Conservation (phyloP, 805 yeast genomes). For the Candida bentonensis region DNA sequence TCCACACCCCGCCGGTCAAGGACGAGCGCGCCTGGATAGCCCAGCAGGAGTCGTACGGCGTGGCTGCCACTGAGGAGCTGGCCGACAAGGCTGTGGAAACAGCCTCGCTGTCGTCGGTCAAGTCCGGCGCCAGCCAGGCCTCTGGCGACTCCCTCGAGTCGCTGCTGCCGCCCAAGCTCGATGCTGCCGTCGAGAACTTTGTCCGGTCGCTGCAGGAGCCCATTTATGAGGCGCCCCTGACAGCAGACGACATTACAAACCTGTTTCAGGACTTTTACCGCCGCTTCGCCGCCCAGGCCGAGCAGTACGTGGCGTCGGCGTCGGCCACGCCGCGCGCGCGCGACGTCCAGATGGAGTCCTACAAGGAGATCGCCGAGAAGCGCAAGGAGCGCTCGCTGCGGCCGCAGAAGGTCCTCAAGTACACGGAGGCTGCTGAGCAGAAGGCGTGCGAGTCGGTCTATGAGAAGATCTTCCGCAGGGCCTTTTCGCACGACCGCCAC, state of each 20-base stretch:
- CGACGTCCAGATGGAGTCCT: slow-evolving; percentile 21
- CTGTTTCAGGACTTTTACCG: slow-evolving; percentile 27
- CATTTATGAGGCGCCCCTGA: slow-evolving; percentile 22
- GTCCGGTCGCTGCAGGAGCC: slow-evolving; percentile 23
- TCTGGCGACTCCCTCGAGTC: neutral
- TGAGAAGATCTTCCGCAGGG: slow-evolving; percentile 19
- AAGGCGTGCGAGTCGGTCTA: slow-evolving; percentile 23
- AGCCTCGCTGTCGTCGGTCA: neutral
- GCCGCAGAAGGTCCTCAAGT: slow-evolving; percentile 12
- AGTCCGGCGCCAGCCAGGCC: neutral
- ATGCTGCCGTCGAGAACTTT: slow-evolving; percentile 12
- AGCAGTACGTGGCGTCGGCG: slow-evolving; percentile 10
- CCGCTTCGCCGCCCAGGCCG: slow-evolving; percentile 17
- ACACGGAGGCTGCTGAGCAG: slow-evolving; percentile 23
- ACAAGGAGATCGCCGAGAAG: slow-evolving; percentile 20
- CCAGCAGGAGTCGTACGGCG: slow-evolving; percentile 10
- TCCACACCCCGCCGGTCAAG: slow-evolving; percentile 12
- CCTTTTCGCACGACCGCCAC: slow-evolving; percentile 8
- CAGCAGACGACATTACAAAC: slow-evolving; percentile 24
- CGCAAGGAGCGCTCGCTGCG: slow-evolving; percentile 16
- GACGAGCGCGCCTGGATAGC: slow-evolving; percentile 9
- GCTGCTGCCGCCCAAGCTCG: slow-evolving; percentile 10
- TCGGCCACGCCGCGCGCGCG: slow-evolving; percentile 13
- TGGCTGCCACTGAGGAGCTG: neutral
- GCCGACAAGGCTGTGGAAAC: neutral